Conservation (phyloP, 2,329 filamentous ascomycete genomes). For the Colletotrichum sp. region DNA sequence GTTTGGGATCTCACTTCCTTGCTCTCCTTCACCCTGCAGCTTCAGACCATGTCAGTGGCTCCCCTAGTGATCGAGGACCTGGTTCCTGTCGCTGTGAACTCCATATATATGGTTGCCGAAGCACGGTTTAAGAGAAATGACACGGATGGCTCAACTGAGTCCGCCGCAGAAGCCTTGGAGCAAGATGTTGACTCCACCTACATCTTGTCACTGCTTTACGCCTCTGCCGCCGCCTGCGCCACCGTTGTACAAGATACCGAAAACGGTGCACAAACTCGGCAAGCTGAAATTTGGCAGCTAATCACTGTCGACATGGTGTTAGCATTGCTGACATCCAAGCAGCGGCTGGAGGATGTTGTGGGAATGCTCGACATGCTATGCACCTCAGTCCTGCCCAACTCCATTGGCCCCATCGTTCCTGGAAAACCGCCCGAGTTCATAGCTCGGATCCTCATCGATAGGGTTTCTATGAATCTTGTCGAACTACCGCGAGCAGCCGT, state of each 20-base stretch:
- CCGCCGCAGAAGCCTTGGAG: constrained; percentile 34
- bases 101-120: constrained; percentile 64
- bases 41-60: constrained; percentile 64
- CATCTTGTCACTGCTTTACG: constrained; percentile 70
- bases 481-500: constrained; percentile 55
- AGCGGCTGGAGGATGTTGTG: constrained; percentile 66
- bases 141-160: constrained; percentile 47
- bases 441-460: constrained; percentile 60
- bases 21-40: constrained; percentile 66
- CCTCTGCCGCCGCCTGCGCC: constrained; percentile 66
- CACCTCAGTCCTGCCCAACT: constrained; percentile 67
- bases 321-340: constrained; percentile 70
- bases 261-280: constrained; percentile 31
- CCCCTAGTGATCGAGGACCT: constrained; percentile 64
- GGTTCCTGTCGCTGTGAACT: constrained; percentile 59
- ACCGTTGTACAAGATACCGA: constrained; percentile 36
- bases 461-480: constrained; percentile 66
- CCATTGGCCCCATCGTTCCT: constrained; percentile 68
- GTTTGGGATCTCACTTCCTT: constrained; percentile 70
- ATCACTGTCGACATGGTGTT: constrained; percentile 72
- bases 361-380: constrained; percentile 69
- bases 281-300: constrained; percentile 67
- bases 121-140: constrained; percentile 56
- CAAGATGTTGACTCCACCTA: constrained; percentile 66
- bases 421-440: constrained; percentile 46